Evolutionary conservation across 176 grass and related monocot species (phyloP).

Genomic region (Pontederia crassipes): DNA sequence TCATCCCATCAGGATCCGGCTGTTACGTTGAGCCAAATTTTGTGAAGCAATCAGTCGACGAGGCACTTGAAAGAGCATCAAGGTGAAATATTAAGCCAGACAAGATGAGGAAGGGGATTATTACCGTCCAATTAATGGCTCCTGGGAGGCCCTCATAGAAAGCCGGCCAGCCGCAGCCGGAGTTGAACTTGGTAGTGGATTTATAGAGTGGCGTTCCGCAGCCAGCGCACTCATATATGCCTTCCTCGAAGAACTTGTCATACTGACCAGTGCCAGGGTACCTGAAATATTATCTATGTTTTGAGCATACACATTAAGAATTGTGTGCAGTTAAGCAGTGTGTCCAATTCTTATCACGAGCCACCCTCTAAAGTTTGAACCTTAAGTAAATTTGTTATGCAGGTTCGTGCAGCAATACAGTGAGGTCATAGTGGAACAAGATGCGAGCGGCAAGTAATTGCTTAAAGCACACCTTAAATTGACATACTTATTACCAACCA

Average conservation of each 20-base stretch:
- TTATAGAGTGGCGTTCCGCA: conserved; percentile 69
- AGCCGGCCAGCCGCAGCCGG: conserved; percentile 85
- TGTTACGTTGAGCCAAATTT: neutral
- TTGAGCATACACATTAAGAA: too few species aligned
- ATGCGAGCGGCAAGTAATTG: too few species aligned
- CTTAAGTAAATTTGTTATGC: too few species aligned
- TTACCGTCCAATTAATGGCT: conserved; percentile 58
- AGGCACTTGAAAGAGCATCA: neutral
- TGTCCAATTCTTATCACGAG: too few species aligned
- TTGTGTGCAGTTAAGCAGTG: too few species aligned
- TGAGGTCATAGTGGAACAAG: too few species aligned
- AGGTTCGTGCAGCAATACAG: too few species aligned
- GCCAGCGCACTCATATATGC: conserved; percentile 54
- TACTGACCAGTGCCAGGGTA: conserved; percentile 52
- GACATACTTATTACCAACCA: too few species aligned
- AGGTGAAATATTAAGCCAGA: neutral
- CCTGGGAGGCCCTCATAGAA: conserved; percentile 84
- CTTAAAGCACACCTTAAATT: too few species aligned
- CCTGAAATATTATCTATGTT: conserved; percentile 17
- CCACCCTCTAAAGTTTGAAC: too few species aligned
- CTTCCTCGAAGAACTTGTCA: conserved; percentile 53
- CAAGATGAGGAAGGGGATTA: conserved; percentile 1
- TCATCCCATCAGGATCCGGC: conserved; percentile 66
- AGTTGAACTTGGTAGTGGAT: conserved; percentile 85
- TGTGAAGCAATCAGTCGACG: neutral